phyloP scores from a whole-genome alignment of 768 basidiomycete genomes.

The Xerocomus potaroensis region DNA sequence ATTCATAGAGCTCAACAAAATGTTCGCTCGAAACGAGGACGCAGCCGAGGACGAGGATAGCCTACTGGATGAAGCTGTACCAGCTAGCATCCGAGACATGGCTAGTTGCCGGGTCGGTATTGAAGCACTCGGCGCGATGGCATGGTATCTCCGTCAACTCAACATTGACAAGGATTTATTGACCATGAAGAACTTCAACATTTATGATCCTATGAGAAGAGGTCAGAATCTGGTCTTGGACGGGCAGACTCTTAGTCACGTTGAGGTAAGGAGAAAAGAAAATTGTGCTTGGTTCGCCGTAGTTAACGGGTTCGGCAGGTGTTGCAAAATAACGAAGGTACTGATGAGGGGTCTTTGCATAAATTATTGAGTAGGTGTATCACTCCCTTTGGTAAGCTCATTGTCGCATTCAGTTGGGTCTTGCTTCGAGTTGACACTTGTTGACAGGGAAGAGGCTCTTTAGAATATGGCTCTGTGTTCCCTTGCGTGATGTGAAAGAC shows the following conservation, averaged over 20 bases:
- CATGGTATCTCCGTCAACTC: conserved; percentile 90
- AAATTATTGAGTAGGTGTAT: conserved; percentile 78
- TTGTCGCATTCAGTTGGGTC: conserved; percentile 6
- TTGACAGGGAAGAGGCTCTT: conserved; percentile 87
- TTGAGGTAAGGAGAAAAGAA: conserved; percentile 60
- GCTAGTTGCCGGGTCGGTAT: conserved; percentile 61
- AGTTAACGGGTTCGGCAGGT: conserved; percentile 43
- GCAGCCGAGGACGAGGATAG: conserved; percentile 46
- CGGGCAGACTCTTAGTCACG: conserved; percentile 91
- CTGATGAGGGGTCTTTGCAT: conserved; percentile 84
- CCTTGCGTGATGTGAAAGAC: conserved; percentile 71
- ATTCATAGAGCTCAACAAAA: conserved; percentile 56
- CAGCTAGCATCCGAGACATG: conserved; percentile 74
- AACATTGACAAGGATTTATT: conserved; percentile 96
- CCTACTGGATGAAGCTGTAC: conserved; percentile 39
- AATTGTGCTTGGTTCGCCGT: neutral
- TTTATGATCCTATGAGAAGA: conserved; percentile 92
- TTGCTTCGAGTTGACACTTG: conserved; percentile 7
- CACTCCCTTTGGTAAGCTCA: conserved; percentile 77
- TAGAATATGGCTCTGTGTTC: conserved; percentile 95
- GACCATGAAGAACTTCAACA: conserved; percentile 95
- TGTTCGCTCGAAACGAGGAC: conserved; percentile 52
- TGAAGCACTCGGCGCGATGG: conserved; percentile 85
- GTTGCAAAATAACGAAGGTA: conserved; percentile 89
- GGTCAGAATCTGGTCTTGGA: conserved; percentile 86